A percentile compares a stretch with the other conserved stretches of the same genome.
Evolutionary conservation across 1,284 basidiomycete genomes (phyloP).

Genomic region (Porogramme epimiltina): DNA sequence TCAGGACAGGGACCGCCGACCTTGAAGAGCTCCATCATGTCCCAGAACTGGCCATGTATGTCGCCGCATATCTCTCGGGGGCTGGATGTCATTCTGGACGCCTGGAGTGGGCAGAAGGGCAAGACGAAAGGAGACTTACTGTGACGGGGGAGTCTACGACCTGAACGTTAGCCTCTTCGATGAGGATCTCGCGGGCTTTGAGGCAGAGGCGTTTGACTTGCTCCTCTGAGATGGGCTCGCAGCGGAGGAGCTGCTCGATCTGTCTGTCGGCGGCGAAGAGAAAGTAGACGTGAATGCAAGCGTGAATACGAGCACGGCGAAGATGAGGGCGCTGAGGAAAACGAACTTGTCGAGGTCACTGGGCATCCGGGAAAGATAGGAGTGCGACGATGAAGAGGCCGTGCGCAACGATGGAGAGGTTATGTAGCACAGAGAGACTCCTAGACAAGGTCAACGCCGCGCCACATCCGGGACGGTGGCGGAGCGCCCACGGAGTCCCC

Average conservation of each 20-base stretch:
- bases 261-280: slow-evolving; percentile 49
- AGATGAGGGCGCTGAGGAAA: background rate
- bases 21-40: slow-evolving; percentile 96
- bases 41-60: slow-evolving; percentile 98
- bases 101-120: background rate
- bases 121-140: slow-evolving; percentile 65
- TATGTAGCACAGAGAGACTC: too few relatives aligned
- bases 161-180: slow-evolving; percentile 98
- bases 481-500: too few relatives aligned
- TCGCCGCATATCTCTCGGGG: slow-evolving; percentile 91
- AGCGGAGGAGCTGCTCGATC: slow-evolving; percentile 87
- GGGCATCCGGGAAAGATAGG: slow-evolving; percentile 5
- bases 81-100: background rate
- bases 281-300: background rate
- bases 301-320: slow-evolving; percentile 3
- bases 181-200: slow-evolving; percentile 93
- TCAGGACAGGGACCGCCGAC: slow-evolving; percentile 95
- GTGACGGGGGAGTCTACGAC: slow-evolving; percentile 96
- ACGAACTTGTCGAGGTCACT: slow-evolving; percentile 23
- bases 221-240: slow-evolving; percentile 91
- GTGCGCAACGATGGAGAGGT: too few relatives aligned
- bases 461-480: too few relatives aligned
- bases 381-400: background rate
- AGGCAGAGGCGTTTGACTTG: slow-evolving; percentile 92
- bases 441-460: too few relatives aligned